Conservation (phyloP, 2,329 filamentous ascomycete species). For the Cladosporium colombiae region DNA sequence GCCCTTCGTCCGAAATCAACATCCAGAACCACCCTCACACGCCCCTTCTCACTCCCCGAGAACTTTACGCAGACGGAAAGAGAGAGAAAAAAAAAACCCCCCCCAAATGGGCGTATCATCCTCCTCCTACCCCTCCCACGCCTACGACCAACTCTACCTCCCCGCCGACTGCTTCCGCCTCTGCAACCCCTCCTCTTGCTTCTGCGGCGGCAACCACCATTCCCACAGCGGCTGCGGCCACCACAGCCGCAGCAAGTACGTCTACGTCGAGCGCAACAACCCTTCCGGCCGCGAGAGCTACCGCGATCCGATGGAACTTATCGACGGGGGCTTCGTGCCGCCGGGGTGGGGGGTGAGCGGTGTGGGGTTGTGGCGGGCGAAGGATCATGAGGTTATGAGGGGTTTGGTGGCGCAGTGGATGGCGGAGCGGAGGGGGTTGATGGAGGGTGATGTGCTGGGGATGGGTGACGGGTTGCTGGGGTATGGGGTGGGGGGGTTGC, state of each 20-base stretch:
- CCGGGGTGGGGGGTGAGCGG: constrained; percentile 24
- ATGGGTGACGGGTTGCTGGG: neutral
- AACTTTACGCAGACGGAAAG: no score
- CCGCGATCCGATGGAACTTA: constrained; percentile 29
- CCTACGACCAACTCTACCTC: constrained; percentile 28
- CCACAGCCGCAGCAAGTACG: constrained; percentile 25
- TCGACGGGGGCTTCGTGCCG: constrained; percentile 21
- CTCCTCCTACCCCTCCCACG: constrained; percentile 26
- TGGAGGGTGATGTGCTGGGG: constrained; percentile 9
- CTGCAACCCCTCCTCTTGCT: constrained; percentile 28
- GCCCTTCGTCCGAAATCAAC: neutral
- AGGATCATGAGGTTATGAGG: constrained; percentile 31
- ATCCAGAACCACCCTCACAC: neutral
- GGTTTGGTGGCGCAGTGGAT: constrained; percentile 29
- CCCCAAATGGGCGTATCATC: constrained; percentile 33
- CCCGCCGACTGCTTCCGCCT: constrained; percentile 30
- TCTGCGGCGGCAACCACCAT: constrained; percentile 22
- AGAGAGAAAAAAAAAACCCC: neutral
- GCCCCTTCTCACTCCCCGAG: no score
- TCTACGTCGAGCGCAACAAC: constrained; percentile 31
- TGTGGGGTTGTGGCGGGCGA: constrained; percentile 27
- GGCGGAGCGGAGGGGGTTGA: constrained; percentile 23
- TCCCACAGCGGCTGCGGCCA: neutral
- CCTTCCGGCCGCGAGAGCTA: constrained; percentile 26
- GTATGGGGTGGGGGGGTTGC: constrained; percentile 1